phyloP scores from a whole-genome alignment of 768 basidiomycete species.

The Exidia glandulosa region DNA sequence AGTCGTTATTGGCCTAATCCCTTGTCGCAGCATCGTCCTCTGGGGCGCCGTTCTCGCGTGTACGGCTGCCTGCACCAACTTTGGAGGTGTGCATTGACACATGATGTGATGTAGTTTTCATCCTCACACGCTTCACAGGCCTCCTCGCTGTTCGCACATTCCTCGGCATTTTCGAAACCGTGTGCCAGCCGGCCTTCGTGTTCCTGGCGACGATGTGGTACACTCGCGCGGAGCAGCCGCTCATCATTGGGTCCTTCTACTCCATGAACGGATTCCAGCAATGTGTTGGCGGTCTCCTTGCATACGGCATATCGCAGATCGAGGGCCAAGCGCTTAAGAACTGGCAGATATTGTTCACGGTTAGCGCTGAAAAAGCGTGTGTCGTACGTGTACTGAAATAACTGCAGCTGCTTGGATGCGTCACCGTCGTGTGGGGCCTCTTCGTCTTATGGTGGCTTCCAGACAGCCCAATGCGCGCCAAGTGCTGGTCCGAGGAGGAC shows the following conservation, averaged over 20 bases:
- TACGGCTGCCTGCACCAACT: conserved; percentile 37
- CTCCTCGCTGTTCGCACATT: conserved; percentile 37
- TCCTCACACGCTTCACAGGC: conserved; percentile 12
- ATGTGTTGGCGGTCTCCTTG: conserved; percentile 38
- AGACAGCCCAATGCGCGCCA: conserved; percentile 36
- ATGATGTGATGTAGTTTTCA: background rate
- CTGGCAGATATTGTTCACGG: conserved; percentile 40
- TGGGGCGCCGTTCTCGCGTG: conserved; percentile 40
- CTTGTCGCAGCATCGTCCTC: conserved; percentile 19
- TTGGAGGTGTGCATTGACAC: conserved; percentile 12
- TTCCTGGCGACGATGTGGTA: conserved; percentile 44
- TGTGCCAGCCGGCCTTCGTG: conserved; percentile 38
- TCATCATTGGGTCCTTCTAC: conserved; percentile 34
- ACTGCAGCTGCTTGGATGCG: conserved; percentile 30
- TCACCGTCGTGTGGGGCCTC: conserved; percentile 37
- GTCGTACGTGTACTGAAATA: background rate
- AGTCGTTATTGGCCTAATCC: conserved; percentile 1
- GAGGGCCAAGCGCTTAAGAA: conserved; percentile 30
- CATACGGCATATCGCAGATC: conserved; percentile 38
- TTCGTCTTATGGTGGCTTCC: conserved; percentile 42
- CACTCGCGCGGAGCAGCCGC: conserved; percentile 37
- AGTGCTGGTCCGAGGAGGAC: conserved; percentile 37
- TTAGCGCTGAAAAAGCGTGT: background rate
- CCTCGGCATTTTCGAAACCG: conserved; percentile 36
- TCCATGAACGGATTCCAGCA: conserved; percentile 39